These are phyloP conservation scores for Thymus quinquecostatus DNA, from an alignment of 257 asterid species.

Conservation along the genomic window DNA sequence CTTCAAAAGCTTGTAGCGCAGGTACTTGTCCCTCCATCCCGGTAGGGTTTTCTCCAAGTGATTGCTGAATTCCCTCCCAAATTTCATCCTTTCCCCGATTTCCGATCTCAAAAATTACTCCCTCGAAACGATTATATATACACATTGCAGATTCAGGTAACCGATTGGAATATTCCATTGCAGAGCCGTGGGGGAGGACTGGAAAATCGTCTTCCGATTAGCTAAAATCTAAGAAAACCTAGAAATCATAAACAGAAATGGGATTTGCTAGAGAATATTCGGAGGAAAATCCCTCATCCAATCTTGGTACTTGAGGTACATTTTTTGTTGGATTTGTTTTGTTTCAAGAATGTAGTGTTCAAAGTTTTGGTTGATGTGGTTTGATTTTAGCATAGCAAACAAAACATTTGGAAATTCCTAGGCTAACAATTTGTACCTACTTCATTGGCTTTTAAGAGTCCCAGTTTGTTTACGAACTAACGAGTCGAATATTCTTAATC, in stretches of 20 bases:
- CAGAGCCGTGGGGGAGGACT: conserved; percentile 2
- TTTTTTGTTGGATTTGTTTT: not conserved
- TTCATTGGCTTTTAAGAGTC: too few relatives aligned
- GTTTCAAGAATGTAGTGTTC: not conserved
- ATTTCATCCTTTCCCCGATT: conserved; percentile 52
- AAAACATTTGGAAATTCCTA: not conserved
- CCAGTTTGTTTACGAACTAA: too few relatives aligned
- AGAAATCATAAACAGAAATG: not conserved
- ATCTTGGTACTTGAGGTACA: not conserved
- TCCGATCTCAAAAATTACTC: conserved; percentile 6
- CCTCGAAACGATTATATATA: not conserved
- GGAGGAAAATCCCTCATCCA: not conserved
- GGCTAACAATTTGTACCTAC: too few relatives aligned
- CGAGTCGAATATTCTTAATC: too few relatives aligned
- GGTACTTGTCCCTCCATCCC: conserved; percentile 84
- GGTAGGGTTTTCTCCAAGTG: conserved; percentile 88
- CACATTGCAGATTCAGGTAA: not conserved
- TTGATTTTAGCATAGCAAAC: not conserved
- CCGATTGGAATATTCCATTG: conserved; percentile 27
- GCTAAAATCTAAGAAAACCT: conserved; percentile 6
- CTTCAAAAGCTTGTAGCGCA: conserved; percentile 86
- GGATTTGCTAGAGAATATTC: conserved; percentile 11
- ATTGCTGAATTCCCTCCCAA: conserved; percentile 74
- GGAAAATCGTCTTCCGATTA: not conserved
- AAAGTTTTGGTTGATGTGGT: not conserved